Percentiles rank a stretch among this genome's conserved stretches.
Evolutionary conservation across 1,284 basidiomycete species (phyloP).

Genomic region (Spongiforma sp.): DNA sequence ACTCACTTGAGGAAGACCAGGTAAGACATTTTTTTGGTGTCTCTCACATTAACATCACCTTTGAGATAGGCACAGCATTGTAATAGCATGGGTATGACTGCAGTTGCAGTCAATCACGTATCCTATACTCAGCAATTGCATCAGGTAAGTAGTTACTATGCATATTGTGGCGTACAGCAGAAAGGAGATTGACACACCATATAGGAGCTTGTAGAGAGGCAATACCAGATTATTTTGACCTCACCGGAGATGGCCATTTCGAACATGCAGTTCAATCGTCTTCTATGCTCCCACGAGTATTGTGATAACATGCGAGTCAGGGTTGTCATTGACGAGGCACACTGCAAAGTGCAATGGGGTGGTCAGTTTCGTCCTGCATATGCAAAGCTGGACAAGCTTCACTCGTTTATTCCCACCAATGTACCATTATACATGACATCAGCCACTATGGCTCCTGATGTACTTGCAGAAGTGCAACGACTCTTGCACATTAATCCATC

Average conservation of each 20-base stretch:
- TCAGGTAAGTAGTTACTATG: not conserved
- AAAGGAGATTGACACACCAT: not conserved
- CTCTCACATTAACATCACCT: not conserved
- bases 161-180: not conserved
- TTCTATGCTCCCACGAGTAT: too few species aligned
- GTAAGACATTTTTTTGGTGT: not conserved
- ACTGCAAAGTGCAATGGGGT: conserved; percentile 37
- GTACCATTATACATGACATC: conserved; percentile 10
- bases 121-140: not conserved
- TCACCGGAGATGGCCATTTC: not conserved
- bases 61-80: not conserved
- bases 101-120: not conserved
- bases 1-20: not conserved
- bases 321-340: conserved; percentile 41
- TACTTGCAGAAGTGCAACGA: not conserved
- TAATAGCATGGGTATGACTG: not conserved
- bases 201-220: not conserved
- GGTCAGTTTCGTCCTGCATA: conserved; percentile 8
- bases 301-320: conserved; percentile 14
- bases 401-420: conserved; percentile 1
- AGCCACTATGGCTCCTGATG: conserved; percentile 3
- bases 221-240: conserved; percentile 5
- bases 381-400: conserved; percentile 6
- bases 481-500: conserved; percentile 5
- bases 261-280: conserved; percentile 32